Evolutionary conservation across 108 stramenopile species (phyloP).

Genomic region (Cyclotella baltica): DNA sequence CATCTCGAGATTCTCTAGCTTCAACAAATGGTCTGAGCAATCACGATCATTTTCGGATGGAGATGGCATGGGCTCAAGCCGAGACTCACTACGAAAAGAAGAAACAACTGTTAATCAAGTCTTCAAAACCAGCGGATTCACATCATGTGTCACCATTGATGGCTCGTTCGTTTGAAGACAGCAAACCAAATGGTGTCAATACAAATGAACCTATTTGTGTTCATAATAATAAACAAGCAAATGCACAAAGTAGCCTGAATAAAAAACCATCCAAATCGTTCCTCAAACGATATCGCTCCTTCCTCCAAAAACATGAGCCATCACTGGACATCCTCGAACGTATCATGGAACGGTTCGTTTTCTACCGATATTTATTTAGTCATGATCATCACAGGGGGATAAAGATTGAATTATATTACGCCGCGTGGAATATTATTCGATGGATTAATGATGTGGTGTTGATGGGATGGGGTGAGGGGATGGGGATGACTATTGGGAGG

Average conservation of each 20-base stretch:
- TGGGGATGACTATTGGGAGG: slow-evolving; percentile 40
- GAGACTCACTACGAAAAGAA: not conserved
- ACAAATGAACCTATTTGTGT: not conserved
- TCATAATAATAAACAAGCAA: too few species aligned
- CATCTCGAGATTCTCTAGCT: not conserved
- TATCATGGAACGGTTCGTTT: slow-evolving; percentile 42
- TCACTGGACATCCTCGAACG: slow-evolving; percentile 37
- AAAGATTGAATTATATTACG: slow-evolving; percentile 43
- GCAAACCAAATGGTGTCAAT: not conserved
- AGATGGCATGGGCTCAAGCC: slow-evolving; percentile 17
- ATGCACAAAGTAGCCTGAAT: not conserved
- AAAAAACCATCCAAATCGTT: not conserved
- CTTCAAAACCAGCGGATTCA: not conserved
- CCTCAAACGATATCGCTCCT: slow-evolving; percentile 32
- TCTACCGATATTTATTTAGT: slow-evolving; percentile 34
- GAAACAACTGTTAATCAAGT: not conserved
- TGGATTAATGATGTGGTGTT: slow-evolving; percentile 48
- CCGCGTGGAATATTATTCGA: slow-evolving; percentile 42
- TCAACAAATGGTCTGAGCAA: not conserved
- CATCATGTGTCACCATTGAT: slow-evolving; percentile 12
- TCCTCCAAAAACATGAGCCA: slow-evolving; percentile 36
- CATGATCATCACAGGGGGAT: slow-evolving; percentile 30
- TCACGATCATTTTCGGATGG: slow-evolving; percentile 1
- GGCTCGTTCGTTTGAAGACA: not conserved
- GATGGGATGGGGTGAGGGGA: slow-evolving; percentile 42